Base-by-base conservation (phyloP, 805 yeast genomes). In the Yarrowia sp. region DNA sequence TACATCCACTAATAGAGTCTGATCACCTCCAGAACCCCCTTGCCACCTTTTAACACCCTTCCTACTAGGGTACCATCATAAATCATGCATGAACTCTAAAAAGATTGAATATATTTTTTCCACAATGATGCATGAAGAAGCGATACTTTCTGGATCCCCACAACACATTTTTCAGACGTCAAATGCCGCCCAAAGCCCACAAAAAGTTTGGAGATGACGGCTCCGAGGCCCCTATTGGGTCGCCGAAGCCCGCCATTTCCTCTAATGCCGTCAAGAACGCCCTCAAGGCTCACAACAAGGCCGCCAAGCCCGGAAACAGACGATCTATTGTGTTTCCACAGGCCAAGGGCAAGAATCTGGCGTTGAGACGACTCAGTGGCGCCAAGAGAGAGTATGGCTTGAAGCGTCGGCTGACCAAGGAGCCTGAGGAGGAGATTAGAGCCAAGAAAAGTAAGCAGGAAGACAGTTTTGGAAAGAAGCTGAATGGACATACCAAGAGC, bases 141-240 rank as follows among this genome's bases (percentile, higher is more conserved):
- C n/a, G n/a, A 32, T 21, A 28, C 52, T 30, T 26, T 30, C 19
- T 12, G 35, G 14, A 11, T 10, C 38, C 19, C 54, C 49, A 22
- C 19, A 21, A 30, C 52, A 28, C 58, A 21, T 12, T 14, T 48
- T 30, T 26, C 14, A n/a, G 14, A n/a, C 58, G 41, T 19, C 35
- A 2, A 9, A 70, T 70, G 72, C 70, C 70, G 24, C 72, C 72
- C 16, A 68, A 67, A 51, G 64, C 64, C 52, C 72, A 70, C 59
- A 63, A 58, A 38, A 68, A 69, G 66, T 70, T 70, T 66, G 67
- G 26, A 21, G 71, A 69, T 22, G 66, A 61, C 38, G 66, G 33
- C 24, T 26, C 44, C 12, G 46, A 22, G 17, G 26, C 46, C 19
- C 24, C 61, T 12, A 46, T 14, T 6, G 17, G n/a, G 2, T 16